Base-by-base conservation (phyloP, 345 rosid species). In the Excoecaria agallocha region DNA sequence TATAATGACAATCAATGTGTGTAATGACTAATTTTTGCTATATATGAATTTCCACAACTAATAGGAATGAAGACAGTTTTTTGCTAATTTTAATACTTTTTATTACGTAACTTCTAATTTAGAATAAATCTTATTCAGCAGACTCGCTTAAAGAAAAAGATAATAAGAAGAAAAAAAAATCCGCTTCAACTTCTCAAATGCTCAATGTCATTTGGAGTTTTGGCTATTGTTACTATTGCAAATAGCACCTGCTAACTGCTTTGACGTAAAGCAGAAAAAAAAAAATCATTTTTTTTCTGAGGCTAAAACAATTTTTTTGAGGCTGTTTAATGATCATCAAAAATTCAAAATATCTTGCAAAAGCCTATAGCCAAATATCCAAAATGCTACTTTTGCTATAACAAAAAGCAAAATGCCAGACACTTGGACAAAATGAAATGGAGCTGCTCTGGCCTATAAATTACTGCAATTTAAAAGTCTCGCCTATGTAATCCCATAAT, bases 181-280 rank as follows among this genome's bases (percentile, higher is more conserved):
- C 4, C 38, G 24, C 11, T 20, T 43, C 35, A 66, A 43, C 69
- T 9, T 12, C 70, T 49, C 22, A 63, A 63, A 63, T 6, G 22
- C 22, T 63, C 38, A 19, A 39, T 15, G 19, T 46, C 38, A 46
- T 12, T 39, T 25, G 5, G 41, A 59, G 64, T 59, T 38, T 61
- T 61, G 20, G 20, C 3, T 2, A 50, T 30, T 30, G 30, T 30
- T 30, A 50, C 54, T 17, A 20, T n/a, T 55, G n/a, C 60, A 55
- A 25, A 55, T 25, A 55, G 60, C 60, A 55, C n/a, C 60, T 55
- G 60, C 60, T 55, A 38, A 62, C 30, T 62, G 43, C 46, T 50
- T 35, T 24, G 57, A 50, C 30, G 6, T 9, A 73, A 73, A 73
- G 3, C 0, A 11, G 15, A 12, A 41, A 61, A n/a, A n/a, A n/a